phyloP scores from a whole-genome alignment of 495 filamentous ascomycete species.

The Penicillium pulvis region DNA sequence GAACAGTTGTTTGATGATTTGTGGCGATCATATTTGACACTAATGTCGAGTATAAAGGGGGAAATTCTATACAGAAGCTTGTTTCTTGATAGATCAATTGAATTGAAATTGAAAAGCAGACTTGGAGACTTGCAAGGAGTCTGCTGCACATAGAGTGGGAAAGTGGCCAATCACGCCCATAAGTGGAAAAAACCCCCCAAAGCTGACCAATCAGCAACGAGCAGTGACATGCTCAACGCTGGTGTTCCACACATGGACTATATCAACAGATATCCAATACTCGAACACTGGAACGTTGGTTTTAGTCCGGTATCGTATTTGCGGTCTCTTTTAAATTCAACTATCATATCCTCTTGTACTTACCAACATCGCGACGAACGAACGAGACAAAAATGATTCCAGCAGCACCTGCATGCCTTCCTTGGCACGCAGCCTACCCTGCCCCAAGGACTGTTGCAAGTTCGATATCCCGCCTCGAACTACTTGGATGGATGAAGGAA shows the following conservation, averaged over 20 bases:
- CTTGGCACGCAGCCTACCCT: slow-evolving; percentile 51
- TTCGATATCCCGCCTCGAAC: slow-evolving; percentile 38
- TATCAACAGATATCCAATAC: background rate
- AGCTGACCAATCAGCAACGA: background rate
- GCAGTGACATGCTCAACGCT: slow-evolving; percentile 1
- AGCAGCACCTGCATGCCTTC: slow-evolving; percentile 10
- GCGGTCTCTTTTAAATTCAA: background rate
- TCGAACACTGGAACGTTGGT: background rate
- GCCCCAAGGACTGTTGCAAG: slow-evolving; percentile 30
- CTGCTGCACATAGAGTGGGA: background rate
- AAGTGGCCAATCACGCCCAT: background rate
- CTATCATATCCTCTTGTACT: background rate
- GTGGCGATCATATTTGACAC: background rate
- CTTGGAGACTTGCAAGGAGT: background rate
- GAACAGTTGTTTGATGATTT: background rate
- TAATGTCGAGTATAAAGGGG: background rate
- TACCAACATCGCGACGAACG: background rate
- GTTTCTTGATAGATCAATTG: background rate
- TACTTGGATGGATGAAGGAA: slow-evolving; percentile 41
- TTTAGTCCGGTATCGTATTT: background rate
- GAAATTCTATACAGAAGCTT: background rate
- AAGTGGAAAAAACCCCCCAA: background rate
- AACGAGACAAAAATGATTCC: background rate
- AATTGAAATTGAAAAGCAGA: background rate
- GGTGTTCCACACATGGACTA: background rate